These are phyloP conservation scores for Candida sanyaensis DNA, from an alignment of 1,139 yeast genomes.

Conservation along the genomic window DNA sequence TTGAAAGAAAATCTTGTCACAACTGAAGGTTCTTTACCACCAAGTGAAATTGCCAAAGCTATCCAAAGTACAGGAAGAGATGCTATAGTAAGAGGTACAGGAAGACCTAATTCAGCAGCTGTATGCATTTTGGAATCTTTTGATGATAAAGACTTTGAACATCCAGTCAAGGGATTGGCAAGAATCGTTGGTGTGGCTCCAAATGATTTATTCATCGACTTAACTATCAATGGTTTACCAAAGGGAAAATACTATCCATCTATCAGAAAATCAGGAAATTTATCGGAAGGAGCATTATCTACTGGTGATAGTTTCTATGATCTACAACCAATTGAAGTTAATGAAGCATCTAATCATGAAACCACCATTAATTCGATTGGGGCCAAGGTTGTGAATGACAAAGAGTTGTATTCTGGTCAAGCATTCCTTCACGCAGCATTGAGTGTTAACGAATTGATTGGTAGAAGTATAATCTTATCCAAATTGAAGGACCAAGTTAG, in stretches of 20 bases:
- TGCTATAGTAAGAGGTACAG: slow-evolving; percentile 91
- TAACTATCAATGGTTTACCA: slow-evolving; percentile 71
- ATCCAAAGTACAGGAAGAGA: slow-evolving; percentile 78
- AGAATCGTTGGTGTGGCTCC: slow-evolving; percentile 74
- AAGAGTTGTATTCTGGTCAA: slow-evolving; percentile 55
- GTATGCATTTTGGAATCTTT: slow-evolving; percentile 86
- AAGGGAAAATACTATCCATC: slow-evolving; percentile 70
- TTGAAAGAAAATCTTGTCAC: slow-evolving; percentile 59
- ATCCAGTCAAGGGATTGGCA: slow-evolving; percentile 84
- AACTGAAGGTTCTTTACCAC: slow-evolving; percentile 67
- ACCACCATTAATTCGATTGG: slow-evolving; percentile 44
- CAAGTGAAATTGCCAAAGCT: slow-evolving; percentile 64
- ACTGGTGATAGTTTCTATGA: slow-evolving; percentile 58
- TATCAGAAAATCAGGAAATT: slow-evolving; percentile 71
- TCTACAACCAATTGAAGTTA: slow-evolving; percentile 51
- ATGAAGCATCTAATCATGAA: slow-evolving; percentile 30
- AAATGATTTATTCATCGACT: slow-evolving; percentile 60
- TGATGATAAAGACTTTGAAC: slow-evolving; percentile 42
- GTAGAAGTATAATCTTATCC: slow-evolving; percentile 74
- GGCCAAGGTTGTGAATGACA: slow-evolving; percentile 25
- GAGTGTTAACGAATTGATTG: slow-evolving; percentile 66
- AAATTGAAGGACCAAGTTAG: slow-evolving; percentile 38
- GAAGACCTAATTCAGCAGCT: slow-evolving; percentile 84
- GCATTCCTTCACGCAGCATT: slow-evolving; percentile 61
- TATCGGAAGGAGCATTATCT: slow-evolving; percentile 69